Conservation (phyloP, 2,329 filamentous ascomycete genomes). For the Trichoderma asperellum region DNA sequence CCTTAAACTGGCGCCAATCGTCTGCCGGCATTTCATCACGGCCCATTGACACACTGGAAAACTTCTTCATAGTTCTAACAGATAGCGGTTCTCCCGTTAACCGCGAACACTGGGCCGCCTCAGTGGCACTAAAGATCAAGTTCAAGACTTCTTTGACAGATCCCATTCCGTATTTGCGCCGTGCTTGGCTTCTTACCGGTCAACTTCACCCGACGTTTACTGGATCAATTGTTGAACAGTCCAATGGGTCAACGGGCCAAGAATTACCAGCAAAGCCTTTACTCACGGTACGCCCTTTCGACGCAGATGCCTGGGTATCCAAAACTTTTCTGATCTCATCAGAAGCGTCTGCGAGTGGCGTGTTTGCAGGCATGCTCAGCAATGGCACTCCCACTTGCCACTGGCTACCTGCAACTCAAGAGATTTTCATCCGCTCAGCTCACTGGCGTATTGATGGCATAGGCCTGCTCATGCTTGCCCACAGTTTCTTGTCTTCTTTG, state of each 20-base stretch:
- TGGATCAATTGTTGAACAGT: neutral
- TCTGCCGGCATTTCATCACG: slow-evolving; percentile 9
- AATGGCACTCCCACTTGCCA: slow-evolving; percentile 25
- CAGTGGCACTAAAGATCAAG: slow-evolving; percentile 30
- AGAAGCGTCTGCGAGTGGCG: neutral
- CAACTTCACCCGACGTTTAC: slow-evolving; percentile 32
- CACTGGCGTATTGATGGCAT: slow-evolving; percentile 41
- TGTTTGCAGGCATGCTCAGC: slow-evolving; percentile 10
- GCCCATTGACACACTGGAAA: slow-evolving; percentile 33
- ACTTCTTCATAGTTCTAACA: slow-evolving; percentile 40
- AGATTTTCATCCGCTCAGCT: slow-evolving; percentile 29
- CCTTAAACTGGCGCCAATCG: neutral
- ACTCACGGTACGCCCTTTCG: slow-evolving; percentile 17
- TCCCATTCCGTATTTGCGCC: slow-evolving; percentile 29
- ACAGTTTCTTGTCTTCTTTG: slow-evolving; percentile 33
- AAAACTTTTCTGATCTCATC: slow-evolving; percentile 18
- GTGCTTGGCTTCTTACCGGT: slow-evolving; percentile 31
- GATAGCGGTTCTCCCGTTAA: slow-evolving; percentile 35
- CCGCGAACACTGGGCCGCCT: slow-evolving; percentile 42
- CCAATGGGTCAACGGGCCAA: neutral
- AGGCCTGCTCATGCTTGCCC: slow-evolving; percentile 36
- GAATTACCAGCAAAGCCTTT: neutral
- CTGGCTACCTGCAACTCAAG: slow-evolving; percentile 27
- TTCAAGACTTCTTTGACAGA: slow-evolving; percentile 33
- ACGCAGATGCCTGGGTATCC: slow-evolving; percentile 25